Evolutionary conservation across 306 rosid genomes (phyloP).

Genomic region (Trifolium pratense): DNA sequence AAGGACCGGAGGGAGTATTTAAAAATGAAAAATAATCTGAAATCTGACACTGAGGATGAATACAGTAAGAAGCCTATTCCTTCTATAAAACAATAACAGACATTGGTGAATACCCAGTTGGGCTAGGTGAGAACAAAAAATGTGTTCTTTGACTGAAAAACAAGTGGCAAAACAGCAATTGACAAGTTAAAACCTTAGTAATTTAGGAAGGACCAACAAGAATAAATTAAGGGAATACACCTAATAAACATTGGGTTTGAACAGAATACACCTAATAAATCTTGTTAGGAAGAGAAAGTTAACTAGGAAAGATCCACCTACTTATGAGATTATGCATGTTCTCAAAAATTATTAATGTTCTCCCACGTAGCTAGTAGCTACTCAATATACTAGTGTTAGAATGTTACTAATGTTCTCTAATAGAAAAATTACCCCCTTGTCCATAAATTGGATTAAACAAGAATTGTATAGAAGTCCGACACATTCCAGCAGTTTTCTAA

Average conservation of each 20-base stretch:
- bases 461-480: constrained; percentile 15
- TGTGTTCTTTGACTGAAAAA: no score
- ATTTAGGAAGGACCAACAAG: neutral
- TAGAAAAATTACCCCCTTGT: neutral
- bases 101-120: no score
- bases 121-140: no score
- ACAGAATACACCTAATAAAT: no score
- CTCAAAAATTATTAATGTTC: no score
- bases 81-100: no score
- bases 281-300: constrained; percentile 18
- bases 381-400: neutral
- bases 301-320: neutral
- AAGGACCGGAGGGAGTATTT: no score
- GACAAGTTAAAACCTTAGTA: no score
- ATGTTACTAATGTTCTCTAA: neutral
- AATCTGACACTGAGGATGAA: constrained; percentile 11
- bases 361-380: neutral
- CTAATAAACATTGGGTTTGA: neutral
- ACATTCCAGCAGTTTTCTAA: constrained; percentile 6
- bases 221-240: neutral
- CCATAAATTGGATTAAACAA: constrained; percentile 30
- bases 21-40: neutral
- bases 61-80: neutral
- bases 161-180: no score
- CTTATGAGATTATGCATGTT: neutral